These are phyloP conservation scores for Candida oleophila DNA, from an alignment of 805 yeast genomes.

Conservation along the genomic window DNA sequence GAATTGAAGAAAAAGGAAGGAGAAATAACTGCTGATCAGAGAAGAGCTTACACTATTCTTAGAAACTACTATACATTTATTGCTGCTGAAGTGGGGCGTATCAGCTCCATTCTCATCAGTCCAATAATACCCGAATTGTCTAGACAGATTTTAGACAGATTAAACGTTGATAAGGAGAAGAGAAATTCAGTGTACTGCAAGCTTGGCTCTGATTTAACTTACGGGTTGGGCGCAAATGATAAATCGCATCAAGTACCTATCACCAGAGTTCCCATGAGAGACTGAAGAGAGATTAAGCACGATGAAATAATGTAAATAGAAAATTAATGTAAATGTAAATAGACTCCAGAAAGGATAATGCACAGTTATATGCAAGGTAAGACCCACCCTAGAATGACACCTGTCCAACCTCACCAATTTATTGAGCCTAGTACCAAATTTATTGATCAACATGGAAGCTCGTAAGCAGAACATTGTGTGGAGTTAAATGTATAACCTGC, in stretches of 20 bases:
- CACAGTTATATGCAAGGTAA: too few species aligned
- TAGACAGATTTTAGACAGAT: slow-evolving; percentile 52
- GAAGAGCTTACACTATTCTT: slow-evolving; percentile 11
- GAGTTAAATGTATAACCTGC: too few species aligned
- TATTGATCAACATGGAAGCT: too few species aligned
- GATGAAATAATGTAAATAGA: too few species aligned
- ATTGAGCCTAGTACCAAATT: too few species aligned
- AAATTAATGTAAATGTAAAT: too few species aligned
- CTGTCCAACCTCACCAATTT: too few species aligned
- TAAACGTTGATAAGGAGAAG: slow-evolving; percentile 48
- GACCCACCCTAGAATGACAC: too few species aligned
- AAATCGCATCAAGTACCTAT: slow-evolving; percentile 52
- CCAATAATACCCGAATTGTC: slow-evolving; percentile 76
- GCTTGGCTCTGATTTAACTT: slow-evolving; percentile 58
- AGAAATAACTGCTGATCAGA: slow-evolving; percentile 1
- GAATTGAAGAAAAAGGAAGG: slow-evolving; percentile 11
- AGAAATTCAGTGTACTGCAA: slow-evolving; percentile 45
- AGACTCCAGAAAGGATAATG: too few species aligned
- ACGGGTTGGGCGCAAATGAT: slow-evolving; percentile 57
- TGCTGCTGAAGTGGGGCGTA: slow-evolving; percentile 71
- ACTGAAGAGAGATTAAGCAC: not conserved
- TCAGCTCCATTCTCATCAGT: slow-evolving; percentile 61
- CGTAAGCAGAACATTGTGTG: too few species aligned
- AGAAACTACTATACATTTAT: slow-evolving; percentile 56
- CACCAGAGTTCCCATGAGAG: slow-evolving; percentile 22